phyloP scores from a whole-genome alignment of 2,329 filamentous ascomycete genomes.

The Trichoderma polysporum region DNA sequence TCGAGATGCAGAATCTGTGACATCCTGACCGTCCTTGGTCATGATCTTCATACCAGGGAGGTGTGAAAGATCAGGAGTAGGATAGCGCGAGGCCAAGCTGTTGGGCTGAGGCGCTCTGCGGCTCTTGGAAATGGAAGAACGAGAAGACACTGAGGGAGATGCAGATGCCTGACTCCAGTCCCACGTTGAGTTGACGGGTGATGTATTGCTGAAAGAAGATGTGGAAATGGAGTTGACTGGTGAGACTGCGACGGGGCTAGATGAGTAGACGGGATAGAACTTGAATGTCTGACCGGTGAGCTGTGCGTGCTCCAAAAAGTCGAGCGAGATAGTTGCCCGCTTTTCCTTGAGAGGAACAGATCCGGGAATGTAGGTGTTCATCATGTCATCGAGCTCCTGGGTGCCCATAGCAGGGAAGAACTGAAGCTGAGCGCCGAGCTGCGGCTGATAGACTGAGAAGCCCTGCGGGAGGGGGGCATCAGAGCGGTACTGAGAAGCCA shows the following conservation, averaged over 20 bases:
- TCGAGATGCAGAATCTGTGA: slow-evolving; percentile 61
- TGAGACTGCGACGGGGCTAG: slow-evolving; percentile 37
- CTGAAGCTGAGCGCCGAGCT: slow-evolving; percentile 57
- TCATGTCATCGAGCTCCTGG: slow-evolving; percentile 59
- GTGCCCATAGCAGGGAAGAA: slow-evolving; percentile 66
- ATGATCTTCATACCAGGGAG: slow-evolving; percentile 66
- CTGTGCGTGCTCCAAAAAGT: slow-evolving; percentile 57
- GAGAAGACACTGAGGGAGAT: slow-evolving; percentile 32
- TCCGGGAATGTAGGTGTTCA: slow-evolving; percentile 58
- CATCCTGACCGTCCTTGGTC: slow-evolving; percentile 61
- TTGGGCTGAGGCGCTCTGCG: slow-evolving; percentile 30
- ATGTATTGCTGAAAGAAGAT: slow-evolving; percentile 45
- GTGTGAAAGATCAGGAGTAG: slow-evolving; percentile 47
- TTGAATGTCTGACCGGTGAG: slow-evolving; percentile 59
- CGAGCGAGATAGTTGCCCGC: slow-evolving; percentile 56
- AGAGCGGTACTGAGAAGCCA: slow-evolving; percentile 29
- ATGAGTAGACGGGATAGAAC: slow-evolving; percentile 55
- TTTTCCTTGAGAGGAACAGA: slow-evolving; percentile 56
- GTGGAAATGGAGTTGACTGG: slow-evolving; percentile 51
- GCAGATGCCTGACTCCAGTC: slow-evolving; percentile 44
- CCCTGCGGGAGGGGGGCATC: slow-evolving; percentile 41
- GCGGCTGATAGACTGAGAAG: slow-evolving; percentile 61
- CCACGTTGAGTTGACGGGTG: slow-evolving; percentile 50
- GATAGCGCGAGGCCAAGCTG: slow-evolving; percentile 31
- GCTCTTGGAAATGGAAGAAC: slow-evolving; percentile 28